These are phyloP conservation scores for Phyllosticta paracitricarpa DNA, from an alignment of 2,329 filamentous ascomycete genomes.

Conservation along the genomic window DNA sequence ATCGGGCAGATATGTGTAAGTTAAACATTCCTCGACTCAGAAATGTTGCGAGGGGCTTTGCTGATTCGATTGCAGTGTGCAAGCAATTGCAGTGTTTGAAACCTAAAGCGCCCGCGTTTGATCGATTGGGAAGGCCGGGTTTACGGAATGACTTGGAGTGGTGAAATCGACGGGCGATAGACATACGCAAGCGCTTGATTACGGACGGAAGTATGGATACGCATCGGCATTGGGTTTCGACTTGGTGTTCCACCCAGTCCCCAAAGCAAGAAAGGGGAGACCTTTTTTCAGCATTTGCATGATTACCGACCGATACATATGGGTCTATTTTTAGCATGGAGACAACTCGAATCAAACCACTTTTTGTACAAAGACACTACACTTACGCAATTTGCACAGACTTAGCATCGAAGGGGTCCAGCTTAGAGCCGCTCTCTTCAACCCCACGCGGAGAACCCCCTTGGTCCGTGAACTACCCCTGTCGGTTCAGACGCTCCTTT, in stretches of 20 bases:
- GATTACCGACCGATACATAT: background rate
- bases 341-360: background rate
- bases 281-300: background rate
- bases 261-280: background rate
- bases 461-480: too few relatives aligned
- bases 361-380: background rate
- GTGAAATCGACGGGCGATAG: background rate
- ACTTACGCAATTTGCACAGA: too few relatives aligned
- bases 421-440: too few relatives aligned
- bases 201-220: background rate
- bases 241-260: background rate
- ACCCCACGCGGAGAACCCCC: too few relatives aligned
- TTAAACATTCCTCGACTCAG: background rate
- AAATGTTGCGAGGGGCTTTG: too few relatives aligned
- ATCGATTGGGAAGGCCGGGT: background rate
- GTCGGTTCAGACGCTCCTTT: background rate
- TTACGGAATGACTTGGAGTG: background rate
- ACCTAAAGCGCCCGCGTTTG: background rate
- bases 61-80: background rate
- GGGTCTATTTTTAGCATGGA: background rate
- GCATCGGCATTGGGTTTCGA: background rate
- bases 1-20: constrained; percentile 16
- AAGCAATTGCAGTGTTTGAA: constrained; percentile 6
- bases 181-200: background rate
- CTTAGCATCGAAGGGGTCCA: too few relatives aligned